Percentiles rank a stretch among this genome's conserved stretches.
Conservation (phyloP, 176 grass and related monocot genomes). For the Avena atlantica region DNA sequence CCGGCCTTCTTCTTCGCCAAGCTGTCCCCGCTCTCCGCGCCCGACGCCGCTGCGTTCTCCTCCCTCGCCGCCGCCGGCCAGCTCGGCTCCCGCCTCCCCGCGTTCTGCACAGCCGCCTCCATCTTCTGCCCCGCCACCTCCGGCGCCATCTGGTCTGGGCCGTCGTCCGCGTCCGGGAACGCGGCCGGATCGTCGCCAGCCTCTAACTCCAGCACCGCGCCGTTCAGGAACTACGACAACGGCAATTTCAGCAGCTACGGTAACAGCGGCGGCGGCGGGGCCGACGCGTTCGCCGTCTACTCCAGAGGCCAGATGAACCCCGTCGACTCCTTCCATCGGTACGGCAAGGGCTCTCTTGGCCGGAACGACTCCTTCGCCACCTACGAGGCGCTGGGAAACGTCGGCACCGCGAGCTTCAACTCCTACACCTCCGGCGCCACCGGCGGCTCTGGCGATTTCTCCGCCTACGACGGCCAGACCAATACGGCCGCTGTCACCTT, state of each 20-base stretch:
- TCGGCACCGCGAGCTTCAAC: constrained; percentile 27
- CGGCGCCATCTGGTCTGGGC: constrained; percentile 14
- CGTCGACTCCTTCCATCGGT: constrained; percentile 12
- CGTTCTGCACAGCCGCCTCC: constrained; percentile 12
- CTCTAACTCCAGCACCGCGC: neutral
- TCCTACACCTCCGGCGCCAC: constrained; percentile 17
- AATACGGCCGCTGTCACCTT: constrained; percentile 16
- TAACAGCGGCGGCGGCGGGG: constrained; percentile 24
- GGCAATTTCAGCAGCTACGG: constrained; percentile 34
- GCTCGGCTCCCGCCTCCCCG: constrained; percentile 19
- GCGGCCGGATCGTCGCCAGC: neutral
- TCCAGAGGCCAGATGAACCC: constrained; percentile 15
- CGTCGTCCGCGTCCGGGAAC: neutral
- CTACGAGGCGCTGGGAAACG: constrained; percentile 14
- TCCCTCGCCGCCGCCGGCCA: neutral
- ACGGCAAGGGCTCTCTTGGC: constrained; percentile 16
- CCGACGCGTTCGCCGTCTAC: constrained; percentile 23
- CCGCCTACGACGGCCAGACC: constrained; percentile 26
- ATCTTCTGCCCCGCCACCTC: constrained; percentile 9
- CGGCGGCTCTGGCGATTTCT: neutral
- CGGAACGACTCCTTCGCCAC: constrained; percentile 22
- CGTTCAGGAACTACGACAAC: constrained; percentile 31
- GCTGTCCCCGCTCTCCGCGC: constrained; percentile 22
- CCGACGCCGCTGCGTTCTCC: constrained; percentile 16
- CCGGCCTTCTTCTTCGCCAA: constrained; percentile 34